A percentile compares a stretch with the other conserved stretches of the same genome.
phyloP scores from a whole-genome alignment of 495 filamentous ascomycete species.

The Aspergillus cristatus region DNA sequence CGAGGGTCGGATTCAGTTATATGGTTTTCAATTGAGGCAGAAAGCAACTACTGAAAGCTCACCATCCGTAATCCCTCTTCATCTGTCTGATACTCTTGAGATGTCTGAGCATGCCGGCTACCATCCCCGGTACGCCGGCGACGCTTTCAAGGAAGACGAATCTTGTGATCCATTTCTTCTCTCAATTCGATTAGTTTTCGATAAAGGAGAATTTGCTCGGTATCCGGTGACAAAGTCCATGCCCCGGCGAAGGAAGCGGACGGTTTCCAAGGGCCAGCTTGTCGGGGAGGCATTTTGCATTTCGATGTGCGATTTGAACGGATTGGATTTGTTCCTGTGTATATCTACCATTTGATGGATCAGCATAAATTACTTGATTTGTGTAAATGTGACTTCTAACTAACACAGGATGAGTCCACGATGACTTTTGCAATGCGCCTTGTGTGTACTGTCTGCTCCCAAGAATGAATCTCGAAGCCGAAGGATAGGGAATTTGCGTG shows the following conservation, averaged over 20 bases:
- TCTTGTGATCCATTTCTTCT: conserved; percentile 69
- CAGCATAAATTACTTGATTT: no score
- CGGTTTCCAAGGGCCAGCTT: conserved; percentile 50
- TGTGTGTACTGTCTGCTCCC: no score
- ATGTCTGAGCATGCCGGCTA: conserved; percentile 87
- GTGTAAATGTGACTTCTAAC: no score
- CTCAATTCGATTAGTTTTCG: conserved; percentile 63
- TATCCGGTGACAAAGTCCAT: conserved; percentile 67
- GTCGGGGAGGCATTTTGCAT: conserved; percentile 58
- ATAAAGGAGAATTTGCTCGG: conserved; percentile 33
- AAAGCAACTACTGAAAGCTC: conserved; percentile 7
- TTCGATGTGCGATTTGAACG: conserved; percentile 64
- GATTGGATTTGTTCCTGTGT: no score
- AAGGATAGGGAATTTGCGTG: no score
- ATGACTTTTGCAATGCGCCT: no score
- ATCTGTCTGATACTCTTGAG: conserved; percentile 71
- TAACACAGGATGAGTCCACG: no score
- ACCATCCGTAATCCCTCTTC: conserved; percentile 93
- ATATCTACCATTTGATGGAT: no score
- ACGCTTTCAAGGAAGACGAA: conserved; percentile 93
- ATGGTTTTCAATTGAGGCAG: no score
- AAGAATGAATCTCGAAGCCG: no score
- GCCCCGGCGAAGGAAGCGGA: conserved; percentile 55
- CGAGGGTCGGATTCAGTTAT: background rate
- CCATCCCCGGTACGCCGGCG: conserved; percentile 94